phyloP scores from a whole-genome alignment of 2,329 filamentous ascomycete species.

The Diaporthe vaccinii region DNA sequence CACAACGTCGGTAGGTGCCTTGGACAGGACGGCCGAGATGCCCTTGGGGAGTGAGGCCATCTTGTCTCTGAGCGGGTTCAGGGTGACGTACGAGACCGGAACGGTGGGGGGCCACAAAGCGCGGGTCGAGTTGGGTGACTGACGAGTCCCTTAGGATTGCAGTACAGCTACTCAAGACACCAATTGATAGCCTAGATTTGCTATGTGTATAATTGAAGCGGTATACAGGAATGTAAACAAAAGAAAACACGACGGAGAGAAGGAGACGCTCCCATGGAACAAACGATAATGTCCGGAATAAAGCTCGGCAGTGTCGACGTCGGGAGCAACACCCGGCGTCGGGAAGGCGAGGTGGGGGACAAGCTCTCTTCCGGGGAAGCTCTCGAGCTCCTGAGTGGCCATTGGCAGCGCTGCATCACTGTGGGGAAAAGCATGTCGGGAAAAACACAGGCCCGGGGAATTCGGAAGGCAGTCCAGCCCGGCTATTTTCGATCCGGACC shows the following conservation, averaged over 20 bases:
- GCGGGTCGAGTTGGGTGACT: background rate
- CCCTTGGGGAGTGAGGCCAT: slow-evolving; percentile 71
- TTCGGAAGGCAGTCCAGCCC: slow-evolving; percentile 20
- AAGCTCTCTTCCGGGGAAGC: slow-evolving; percentile 33
- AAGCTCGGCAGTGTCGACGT: slow-evolving; percentile 12
- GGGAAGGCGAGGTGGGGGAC: slow-evolving; percentile 28
- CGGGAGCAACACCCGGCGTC: slow-evolving; percentile 30
- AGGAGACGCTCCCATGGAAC: background rate
- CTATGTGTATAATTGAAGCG: background rate
- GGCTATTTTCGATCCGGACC: slow-evolving; percentile 2
- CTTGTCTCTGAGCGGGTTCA: slow-evolving; percentile 37
- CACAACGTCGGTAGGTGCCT: slow-evolving; percentile 85
- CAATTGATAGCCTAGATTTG: background rate
- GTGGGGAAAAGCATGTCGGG: slow-evolving; percentile 2
- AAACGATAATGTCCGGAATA: slow-evolving; percentile 4
- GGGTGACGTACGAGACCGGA: slow-evolving; percentile 5
- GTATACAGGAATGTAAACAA: background rate
- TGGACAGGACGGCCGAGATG: slow-evolving; percentile 81
- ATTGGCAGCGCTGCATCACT: background rate
- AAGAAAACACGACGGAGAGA: background rate
- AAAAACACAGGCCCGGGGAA: slow-evolving; percentile 22
- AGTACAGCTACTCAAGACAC: background rate
- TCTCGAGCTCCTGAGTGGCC: background rate
- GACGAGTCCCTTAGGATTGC: background rate
- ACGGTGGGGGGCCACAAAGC: background rate